Base-by-base conservation (phyloP, 2,329 filamentous ascomycete genomes). In the Aureobasidium pullulans region DNA sequence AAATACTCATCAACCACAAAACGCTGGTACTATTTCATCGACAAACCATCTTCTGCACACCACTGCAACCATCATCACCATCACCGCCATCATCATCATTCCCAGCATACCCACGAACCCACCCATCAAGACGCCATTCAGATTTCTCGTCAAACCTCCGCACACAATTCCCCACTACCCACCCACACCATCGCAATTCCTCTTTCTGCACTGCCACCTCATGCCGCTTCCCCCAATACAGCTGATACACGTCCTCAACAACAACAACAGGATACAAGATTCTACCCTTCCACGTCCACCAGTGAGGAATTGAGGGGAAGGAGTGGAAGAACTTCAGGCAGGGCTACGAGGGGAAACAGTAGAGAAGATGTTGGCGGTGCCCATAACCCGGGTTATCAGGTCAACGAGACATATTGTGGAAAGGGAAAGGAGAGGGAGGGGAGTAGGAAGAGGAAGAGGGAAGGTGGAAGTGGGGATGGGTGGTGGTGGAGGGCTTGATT, bases 401-500 rank as follows among this genome's bases (percentile, higher is more conserved):
- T 34, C 23, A 23, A 23, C 23, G 23, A 23, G 23, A 23, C 23
- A 2, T 23, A 23, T 23, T 23, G 23, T 23, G 23, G 23, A 4
- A 23, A 23, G 23, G 23, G 23, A 3, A 23, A 23, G 23, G 23
- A 23, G 23, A 37, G 50, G 4, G 16, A 29, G 37, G 3, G 10
- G 9, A 19, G 19, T 1, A 9, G 23, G 7, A 47, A 29, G 28
- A 23, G 43, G 10, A 47, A 48, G 19, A 29, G 7, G 40, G 23
- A 32, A 32, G 19, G n/a, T 5, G 16, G 52, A 13, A 23, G 34
- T 13, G 39, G 48, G 16, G 46, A 44, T 19, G 42, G 39, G 23
- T 53, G 57, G 57, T 53, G 57, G 57, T 60, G 57, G 57, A 50
- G 47, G 31, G 46, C 57, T 37, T 60, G 16, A 28, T 23, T 23